Percentiles rank a stretch among this genome's conserved stretches.
Conservation (phyloP, 805 yeast genomes). For the Alloascoidea hylecoeti region DNA sequence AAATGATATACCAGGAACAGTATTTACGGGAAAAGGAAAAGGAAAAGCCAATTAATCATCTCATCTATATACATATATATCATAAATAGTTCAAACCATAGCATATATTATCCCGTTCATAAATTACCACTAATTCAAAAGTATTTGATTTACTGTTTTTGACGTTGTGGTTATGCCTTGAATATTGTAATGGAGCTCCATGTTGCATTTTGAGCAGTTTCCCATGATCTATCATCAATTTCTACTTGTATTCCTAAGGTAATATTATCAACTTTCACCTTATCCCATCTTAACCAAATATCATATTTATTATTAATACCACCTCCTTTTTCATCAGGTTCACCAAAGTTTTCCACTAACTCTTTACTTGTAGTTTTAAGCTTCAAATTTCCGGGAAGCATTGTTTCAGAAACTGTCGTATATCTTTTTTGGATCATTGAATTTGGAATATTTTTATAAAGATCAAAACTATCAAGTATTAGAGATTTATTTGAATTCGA, state of each 20-base stretch:
- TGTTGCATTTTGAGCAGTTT: constrained; percentile 14
- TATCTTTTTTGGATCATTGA: constrained; percentile 10
- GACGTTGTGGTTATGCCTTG: not conserved
- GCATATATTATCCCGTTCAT: too few species aligned
- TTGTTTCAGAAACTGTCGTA: constrained; percentile 4
- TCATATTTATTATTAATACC: constrained; percentile 18
- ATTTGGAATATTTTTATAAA: constrained; percentile 11
- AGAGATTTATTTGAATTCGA: not conserved
- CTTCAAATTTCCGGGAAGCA: constrained; percentile 11
- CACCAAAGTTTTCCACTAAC: constrained; percentile 20
- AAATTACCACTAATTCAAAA: too few species aligned
- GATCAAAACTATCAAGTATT: constrained; percentile 20
- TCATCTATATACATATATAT: too few species aligned
- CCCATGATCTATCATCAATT: constrained; percentile 21
- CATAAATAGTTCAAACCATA: too few species aligned
- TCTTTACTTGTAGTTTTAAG: constrained; percentile 14
- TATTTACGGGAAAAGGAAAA: too few species aligned
- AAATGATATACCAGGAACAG: too few species aligned
- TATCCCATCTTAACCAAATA: constrained; percentile 25
- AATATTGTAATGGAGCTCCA: constrained; percentile 19
- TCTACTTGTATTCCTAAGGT: constrained; percentile 18
- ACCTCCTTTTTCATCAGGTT: constrained; percentile 28
- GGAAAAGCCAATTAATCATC: too few species aligned
- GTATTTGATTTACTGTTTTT: too few species aligned
- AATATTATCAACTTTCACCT: too few species aligned